Conservation (phyloP, 2,329 filamentous ascomycete species). For the Parastagonospora nodorum region DNA sequence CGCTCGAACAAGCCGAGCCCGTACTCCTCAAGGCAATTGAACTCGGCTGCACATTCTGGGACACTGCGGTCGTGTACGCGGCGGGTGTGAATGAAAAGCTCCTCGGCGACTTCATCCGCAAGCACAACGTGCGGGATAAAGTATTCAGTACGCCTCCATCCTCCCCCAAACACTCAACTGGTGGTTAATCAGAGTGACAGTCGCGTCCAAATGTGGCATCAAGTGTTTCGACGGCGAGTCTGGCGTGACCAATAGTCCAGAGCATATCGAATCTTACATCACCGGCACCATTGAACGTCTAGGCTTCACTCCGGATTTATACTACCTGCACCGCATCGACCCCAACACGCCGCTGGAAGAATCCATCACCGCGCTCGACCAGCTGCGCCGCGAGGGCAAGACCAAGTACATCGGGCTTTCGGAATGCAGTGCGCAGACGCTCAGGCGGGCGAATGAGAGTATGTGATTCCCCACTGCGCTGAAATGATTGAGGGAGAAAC, state of each 20-base stretch:
- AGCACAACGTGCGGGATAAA: conserved; percentile 31
- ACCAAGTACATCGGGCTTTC: conserved; percentile 55
- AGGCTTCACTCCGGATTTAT: conserved; percentile 47
- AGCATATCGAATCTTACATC: conserved; percentile 47
- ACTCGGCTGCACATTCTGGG: conserved; percentile 59
- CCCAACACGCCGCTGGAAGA: conserved; percentile 44
- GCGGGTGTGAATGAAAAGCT: conserved; percentile 35
- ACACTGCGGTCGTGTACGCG: conserved; percentile 41
- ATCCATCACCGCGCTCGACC: conserved; percentile 55
- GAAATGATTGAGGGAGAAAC: too few relatives aligned
- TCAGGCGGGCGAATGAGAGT: conserved; percentile 52
- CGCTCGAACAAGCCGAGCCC: conserved; percentile 53
- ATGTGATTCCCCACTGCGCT: not conserved
- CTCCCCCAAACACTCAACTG: too few relatives aligned
- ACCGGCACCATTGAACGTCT: conserved; percentile 47
- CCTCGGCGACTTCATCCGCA: conserved; percentile 32
- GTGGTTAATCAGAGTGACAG: too few relatives aligned
- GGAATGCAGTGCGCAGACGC: conserved; percentile 49
- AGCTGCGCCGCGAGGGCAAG: conserved; percentile 49
- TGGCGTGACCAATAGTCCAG: conserved; percentile 44
- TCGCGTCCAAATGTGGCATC: conserved; percentile 34
- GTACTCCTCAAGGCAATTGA: conserved; percentile 56
- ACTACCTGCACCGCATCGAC: conserved; percentile 50
- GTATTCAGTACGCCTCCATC: conserved; percentile 27
- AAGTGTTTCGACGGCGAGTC: conserved; percentile 44